Evolutionary conservation across 805 yeast species (phyloP).

Genomic region (Wickerhamiella occidentalis): DNA sequence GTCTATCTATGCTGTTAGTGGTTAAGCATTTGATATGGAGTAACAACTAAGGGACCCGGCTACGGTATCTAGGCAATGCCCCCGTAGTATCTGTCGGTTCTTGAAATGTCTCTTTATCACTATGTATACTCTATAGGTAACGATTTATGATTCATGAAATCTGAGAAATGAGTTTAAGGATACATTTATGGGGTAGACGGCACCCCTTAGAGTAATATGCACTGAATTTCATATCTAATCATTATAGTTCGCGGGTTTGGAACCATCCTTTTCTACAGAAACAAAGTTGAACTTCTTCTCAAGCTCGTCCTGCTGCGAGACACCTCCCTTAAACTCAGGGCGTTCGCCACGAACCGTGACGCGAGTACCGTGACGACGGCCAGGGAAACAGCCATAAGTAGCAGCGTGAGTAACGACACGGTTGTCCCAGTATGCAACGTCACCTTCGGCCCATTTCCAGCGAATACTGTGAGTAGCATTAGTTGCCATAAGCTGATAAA

Average conservation of each 20-base stretch:
- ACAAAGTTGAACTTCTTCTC: slow-evolving; percentile 1
- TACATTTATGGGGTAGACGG: too few species aligned
- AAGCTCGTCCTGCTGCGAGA: slow-evolving; percentile 18
- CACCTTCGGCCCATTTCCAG: slow-evolving; percentile 37
- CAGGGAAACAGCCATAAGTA: slow-evolving; percentile 32
- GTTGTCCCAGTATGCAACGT: slow-evolving; percentile 46
- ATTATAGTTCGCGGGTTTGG: slow-evolving; percentile 9
- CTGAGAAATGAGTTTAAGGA: not conserved
- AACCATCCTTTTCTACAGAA: slow-evolving; percentile 10
- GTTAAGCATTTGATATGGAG: not conserved
- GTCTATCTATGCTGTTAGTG: slow-evolving; percentile 28
- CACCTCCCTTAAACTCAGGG: slow-evolving; percentile 35
- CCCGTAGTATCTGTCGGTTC: too few species aligned
- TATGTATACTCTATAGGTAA: not conserved
- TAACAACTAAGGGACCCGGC: too few species aligned
- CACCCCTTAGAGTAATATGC: too few species aligned
- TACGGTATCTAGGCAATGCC: too few species aligned
- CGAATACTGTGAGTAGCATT: slow-evolving; percentile 35
- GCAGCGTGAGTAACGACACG: slow-evolving; percentile 41
- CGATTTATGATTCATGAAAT: not conserved
- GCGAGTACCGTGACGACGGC: slow-evolving; percentile 37
- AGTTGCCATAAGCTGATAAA: slow-evolving; percentile 31
- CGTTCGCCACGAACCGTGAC: slow-evolving; percentile 43
- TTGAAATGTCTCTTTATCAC: not conserved
- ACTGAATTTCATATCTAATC: too few species aligned